Conservation (phyloP, 805 yeast genomes). For the Teunomyces funiuensis region DNA sequence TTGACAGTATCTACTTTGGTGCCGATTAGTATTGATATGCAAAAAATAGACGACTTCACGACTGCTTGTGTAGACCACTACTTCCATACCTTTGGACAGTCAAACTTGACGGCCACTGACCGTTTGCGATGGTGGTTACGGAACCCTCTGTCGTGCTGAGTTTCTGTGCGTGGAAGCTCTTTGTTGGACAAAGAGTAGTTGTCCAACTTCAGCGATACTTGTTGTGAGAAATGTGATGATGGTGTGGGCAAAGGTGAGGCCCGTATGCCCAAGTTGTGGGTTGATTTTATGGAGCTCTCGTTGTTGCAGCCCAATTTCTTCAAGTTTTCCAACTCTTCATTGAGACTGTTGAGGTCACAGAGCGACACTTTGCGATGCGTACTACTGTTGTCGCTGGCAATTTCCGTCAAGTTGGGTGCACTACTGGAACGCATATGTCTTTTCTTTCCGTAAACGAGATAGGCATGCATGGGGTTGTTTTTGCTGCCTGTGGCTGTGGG, state of each 20-base stretch:
- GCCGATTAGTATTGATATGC: slow-evolving; percentile 31
- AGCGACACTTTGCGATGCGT: slow-evolving; percentile 6
- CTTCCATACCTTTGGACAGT: slow-evolving; percentile 27
- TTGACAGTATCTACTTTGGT: slow-evolving; percentile 80
- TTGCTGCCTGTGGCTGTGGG: background rate
- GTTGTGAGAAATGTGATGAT: too few relatives aligned
- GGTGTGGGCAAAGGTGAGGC: too few relatives aligned
- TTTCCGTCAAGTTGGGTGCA: slow-evolving; percentile 1
- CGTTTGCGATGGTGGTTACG: slow-evolving; percentile 43
- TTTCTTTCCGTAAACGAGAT: slow-evolving; percentile 6
- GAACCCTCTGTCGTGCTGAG: background rate
- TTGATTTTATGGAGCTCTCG: background rate
- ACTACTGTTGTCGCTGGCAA: background rate
- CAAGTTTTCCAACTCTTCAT: slow-evolving; percentile 7
- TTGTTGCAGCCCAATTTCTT: background rate
- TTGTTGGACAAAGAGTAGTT: background rate
- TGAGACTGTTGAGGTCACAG: slow-evolving; percentile 10
- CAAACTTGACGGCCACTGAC: slow-evolving; percentile 49
- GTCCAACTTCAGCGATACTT: too few relatives aligned
- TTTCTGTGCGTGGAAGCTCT: background rate
- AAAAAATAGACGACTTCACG: background rate
- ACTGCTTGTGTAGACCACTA: background rate
- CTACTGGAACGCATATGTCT: background rate
- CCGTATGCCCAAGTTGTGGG: background rate
- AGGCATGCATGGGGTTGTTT: slow-evolving; percentile 8